A percentile compares a stretch with the other conserved stretches of the same genome.
These are phyloP conservation scores for Solanum hybrid DNA, from an alignment of 305 asterid species.

Conservation along the genomic window DNA sequence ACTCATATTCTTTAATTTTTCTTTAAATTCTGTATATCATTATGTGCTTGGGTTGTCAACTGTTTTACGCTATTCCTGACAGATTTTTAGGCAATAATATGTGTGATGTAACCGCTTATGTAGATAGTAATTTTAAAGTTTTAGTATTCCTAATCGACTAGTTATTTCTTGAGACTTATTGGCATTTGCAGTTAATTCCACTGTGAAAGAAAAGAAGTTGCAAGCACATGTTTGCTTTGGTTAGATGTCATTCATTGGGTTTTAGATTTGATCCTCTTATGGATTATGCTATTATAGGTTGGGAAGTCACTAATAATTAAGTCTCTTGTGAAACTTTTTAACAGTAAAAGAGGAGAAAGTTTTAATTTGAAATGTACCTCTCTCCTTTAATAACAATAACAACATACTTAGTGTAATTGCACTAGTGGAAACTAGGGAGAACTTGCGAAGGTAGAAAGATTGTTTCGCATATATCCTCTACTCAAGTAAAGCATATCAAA, in stretches of 20 bases:
- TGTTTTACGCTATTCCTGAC: not conserved
- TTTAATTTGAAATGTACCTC: not conserved
- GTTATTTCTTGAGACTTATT: not conserved
- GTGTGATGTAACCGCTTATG: not conserved
- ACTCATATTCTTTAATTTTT: not conserved
- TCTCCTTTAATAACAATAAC: not conserved
- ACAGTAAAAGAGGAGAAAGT: not conserved
- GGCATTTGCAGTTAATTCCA: slow-evolving; percentile 72
- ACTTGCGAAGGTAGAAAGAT: not conserved
- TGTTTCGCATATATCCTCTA: not conserved
- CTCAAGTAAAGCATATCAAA: slow-evolving; percentile 53
- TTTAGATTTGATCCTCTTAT: not conserved
- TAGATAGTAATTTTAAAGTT: not conserved
- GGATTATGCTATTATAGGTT: slow-evolving; percentile 37
- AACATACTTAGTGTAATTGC: not conserved
- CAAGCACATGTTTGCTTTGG: slow-evolving; percentile 17
- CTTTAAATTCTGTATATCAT: not conserved
- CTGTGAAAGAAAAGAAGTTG: slow-evolving; percentile 68
- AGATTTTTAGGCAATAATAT: not conserved
- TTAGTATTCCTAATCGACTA: not conserved
- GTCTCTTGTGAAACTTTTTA: slow-evolving; percentile 29
- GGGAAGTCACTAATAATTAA: slow-evolving; percentile 86
- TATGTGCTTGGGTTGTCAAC: not conserved
- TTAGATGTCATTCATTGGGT: not conserved
- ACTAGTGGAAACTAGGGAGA: not conserved